phyloP scores from a whole-genome alignment of 768 basidiomycete species.

The Dictyophora rubrovolvata region DNA sequence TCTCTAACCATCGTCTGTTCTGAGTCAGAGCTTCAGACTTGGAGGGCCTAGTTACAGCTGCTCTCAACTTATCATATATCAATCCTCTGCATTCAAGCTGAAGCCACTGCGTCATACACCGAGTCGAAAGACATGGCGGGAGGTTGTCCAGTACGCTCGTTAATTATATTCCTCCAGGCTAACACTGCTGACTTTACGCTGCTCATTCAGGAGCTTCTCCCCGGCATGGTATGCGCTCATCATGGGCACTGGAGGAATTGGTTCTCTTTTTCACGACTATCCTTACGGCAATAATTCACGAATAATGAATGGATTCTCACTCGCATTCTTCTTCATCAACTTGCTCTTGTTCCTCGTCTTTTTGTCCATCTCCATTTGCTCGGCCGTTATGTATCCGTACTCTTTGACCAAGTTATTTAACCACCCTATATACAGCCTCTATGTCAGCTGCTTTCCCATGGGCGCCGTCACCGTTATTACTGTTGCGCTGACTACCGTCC shows the following conservation, averaged over 20 bases:
- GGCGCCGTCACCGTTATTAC: slow-evolving; percentile 2
- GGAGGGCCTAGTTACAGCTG: too few species aligned
- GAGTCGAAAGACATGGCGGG: neutral
- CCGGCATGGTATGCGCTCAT: slow-evolving; percentile 12
- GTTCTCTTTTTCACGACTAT: slow-evolving; percentile 4
- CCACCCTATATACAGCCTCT: slow-evolving; percentile 8
- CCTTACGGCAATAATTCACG: slow-evolving; percentile 4
- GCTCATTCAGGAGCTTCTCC: slow-evolving; percentile 2
- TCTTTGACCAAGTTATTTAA: neutral
- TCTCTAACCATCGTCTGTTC: too few species aligned
- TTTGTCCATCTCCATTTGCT: neutral
- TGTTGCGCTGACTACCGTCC: neutral
- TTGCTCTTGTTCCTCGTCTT: slow-evolving; percentile 4
- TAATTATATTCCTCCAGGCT: neutral
- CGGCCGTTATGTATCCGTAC: slow-evolving; percentile 1
- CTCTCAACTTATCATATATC: too few species aligned
- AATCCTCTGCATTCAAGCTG: too few species aligned
- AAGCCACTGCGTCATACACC: too few species aligned
- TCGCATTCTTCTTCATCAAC: slow-evolving; percentile 5
- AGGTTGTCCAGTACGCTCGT: neutral
- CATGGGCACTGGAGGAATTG: slow-evolving; percentile 10
- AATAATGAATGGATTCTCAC: slow-evolving; percentile 2
- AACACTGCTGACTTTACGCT: neutral
- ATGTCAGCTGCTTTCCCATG: slow-evolving; percentile 7
- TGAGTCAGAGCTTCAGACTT: too few species aligned